Conservation (phyloP, 1,139 yeast species). For the Debaryomycetaceae sp. region DNA sequence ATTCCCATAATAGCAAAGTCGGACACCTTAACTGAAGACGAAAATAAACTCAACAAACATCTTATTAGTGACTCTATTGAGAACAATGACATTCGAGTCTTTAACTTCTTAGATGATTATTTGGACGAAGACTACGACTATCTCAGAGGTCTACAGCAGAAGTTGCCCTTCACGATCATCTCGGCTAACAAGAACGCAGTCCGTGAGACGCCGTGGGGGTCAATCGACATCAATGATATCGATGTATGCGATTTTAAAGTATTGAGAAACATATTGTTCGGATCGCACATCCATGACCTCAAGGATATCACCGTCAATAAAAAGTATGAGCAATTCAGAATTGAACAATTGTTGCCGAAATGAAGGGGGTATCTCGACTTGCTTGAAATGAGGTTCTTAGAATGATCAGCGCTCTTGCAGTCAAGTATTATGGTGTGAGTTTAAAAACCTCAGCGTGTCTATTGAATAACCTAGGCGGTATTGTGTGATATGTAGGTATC, state of each 20-base stretch:
- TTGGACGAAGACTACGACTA: conserved; percentile 8
- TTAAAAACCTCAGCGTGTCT: not conserved
- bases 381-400: not conserved
- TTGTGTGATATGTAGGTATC: not conserved
- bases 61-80: conserved; percentile 43
- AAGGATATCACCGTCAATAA: conserved; percentile 60
- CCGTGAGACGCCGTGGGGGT: conserved; percentile 13
- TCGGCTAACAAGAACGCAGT: conserved; percentile 8
- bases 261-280: conserved; percentile 56
- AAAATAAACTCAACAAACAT: conserved; percentile 40
- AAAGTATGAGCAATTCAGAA: conserved; percentile 61
- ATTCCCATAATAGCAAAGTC: conserved; percentile 57
- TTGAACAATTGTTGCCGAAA: conserved; percentile 13
- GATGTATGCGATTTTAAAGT: conserved; percentile 53
- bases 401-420: not conserved
- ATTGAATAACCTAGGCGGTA: not conserved
- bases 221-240: conserved; percentile 42
- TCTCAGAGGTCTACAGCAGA: conserved; percentile 11
- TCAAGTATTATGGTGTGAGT: not conserved
- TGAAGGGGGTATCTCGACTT: not conserved
- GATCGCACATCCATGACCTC: conserved; percentile 65
- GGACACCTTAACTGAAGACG: conserved; percentile 51
- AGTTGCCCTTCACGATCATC: conserved; percentile 21
- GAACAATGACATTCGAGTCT: conserved; percentile 43
- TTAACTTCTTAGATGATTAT: conserved; percentile 35